phyloP scores from a whole-genome alignment of 2,329 filamentous ascomycete species.

The Claviceps maximensis region DNA sequence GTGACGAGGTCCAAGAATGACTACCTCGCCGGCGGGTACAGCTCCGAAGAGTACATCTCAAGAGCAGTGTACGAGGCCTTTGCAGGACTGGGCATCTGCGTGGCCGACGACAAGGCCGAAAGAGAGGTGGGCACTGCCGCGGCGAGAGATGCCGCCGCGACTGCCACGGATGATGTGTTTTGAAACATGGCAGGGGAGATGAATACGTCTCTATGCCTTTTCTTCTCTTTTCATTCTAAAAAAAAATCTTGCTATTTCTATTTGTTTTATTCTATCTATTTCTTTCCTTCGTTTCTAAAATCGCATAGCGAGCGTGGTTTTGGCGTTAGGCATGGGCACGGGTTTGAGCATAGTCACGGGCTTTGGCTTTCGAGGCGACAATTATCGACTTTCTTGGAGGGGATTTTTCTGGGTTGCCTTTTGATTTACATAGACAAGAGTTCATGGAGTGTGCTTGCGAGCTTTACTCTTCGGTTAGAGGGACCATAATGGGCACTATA shows the following conservation, averaged over 20 bases:
- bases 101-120: conserved; percentile 59
- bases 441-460: too few relatives aligned
- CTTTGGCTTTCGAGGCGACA: too few relatives aligned
- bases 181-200: conserved; percentile 8
- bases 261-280: not conserved
- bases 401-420: too few relatives aligned
- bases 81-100: conserved; percentile 73
- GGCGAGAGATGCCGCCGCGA: conserved; percentile 23
- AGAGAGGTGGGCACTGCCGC: conserved; percentile 20
- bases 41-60: conserved; percentile 66
- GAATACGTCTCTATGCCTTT: not conserved
- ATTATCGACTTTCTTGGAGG: too few relatives aligned
- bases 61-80: conserved; percentile 81
- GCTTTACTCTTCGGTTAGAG: too few relatives aligned
- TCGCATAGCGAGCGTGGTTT: not conserved
- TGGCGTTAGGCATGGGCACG: not conserved
- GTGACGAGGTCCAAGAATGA: conserved; percentile 49
- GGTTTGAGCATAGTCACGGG: too few relatives aligned
- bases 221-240: not conserved
- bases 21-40: conserved; percentile 70
- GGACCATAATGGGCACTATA: too few relatives aligned
- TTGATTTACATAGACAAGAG: too few relatives aligned
- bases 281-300: too few relatives aligned
- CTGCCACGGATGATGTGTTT: conserved; percentile 26
- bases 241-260: too few relatives aligned